Base-by-base conservation (phyloP, 2,329 filamentous ascomycete species). In the Hypomyces perniciosus region DNA sequence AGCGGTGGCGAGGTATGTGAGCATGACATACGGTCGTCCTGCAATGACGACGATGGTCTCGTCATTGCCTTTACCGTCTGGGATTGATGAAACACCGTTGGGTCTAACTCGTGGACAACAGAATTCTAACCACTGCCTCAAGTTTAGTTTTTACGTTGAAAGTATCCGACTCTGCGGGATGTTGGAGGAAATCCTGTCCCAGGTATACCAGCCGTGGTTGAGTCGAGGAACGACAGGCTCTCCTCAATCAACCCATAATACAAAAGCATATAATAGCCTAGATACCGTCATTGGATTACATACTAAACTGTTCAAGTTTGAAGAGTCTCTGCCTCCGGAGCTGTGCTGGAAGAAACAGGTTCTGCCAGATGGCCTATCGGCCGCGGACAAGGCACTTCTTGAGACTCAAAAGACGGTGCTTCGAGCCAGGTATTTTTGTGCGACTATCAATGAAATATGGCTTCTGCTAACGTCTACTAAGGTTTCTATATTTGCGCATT, bases 11-110 rank as follows among this genome's bases (percentile, higher is more conserved):
- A 20, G 20, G 20, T 20, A 20, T 20, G 59, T 69, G 45, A 68
- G 66, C 57, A 70, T 71, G 67, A 70, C 46, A 63, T n/a, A 63
- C 63, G 48, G 67, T 62, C 38, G 58, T 61, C 33, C 67, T 62
- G 29, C 61, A 50, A 67, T 68, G 61, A 66, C 61, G 8, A 59
- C 59, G 12, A 62, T 66, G 48, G 45, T 37, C 34, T 50, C 50
- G 26, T 41, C 31, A 40, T 44, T 53, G 41, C 51, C 47, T 28
- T 42, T 53, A 28, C 52, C 43, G 10, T 45, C 45, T 35, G 41
- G 29, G 27, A 42, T 49, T 13, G 48, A 53, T 35, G 42, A 44
- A 12, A 6, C 12, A 10, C 27, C 44, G 5, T 38, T n/a, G 12
- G 27, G 20, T 9, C 27, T 31, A 26, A 46, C 51, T 31, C 37